A percentile compares a stretch with the other conserved stretches of the same genome.
phyloP scores from a whole-genome alignment of 148 eudicot species.

The Chenopodium formosanum region DNA sequence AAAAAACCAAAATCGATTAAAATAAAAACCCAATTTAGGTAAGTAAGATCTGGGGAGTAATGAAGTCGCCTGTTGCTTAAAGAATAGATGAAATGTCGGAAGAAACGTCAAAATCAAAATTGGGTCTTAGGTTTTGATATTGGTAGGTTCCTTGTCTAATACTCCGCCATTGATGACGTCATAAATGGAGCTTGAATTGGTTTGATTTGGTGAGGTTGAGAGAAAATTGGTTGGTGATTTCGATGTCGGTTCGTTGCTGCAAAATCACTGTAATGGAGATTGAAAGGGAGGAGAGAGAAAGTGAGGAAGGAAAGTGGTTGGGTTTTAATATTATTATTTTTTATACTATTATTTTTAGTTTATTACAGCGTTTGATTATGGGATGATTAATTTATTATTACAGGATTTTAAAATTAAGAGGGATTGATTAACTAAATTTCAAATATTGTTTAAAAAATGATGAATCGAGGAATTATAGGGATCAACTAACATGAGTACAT shows the following conservation, averaged over 20 bases:
- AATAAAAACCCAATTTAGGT: neutral
- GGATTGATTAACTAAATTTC: no score
- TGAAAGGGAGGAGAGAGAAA: neutral
- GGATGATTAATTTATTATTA: no score
- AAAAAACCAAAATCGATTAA: neutral
- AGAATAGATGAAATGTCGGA: conserved; percentile 33
- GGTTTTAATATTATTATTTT: no score
- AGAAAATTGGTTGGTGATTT: neutral
- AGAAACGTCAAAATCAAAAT: conserved; percentile 29
- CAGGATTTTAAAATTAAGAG: no score
- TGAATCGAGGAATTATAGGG: no score
- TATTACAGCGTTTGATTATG: no score
- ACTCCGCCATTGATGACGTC: conserved; percentile 28
- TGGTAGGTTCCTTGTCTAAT: conserved; percentile 12
- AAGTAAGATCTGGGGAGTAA: conserved; percentile 17
- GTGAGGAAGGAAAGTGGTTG: neutral
- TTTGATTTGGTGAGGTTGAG: neutral
- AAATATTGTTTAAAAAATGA: no score
- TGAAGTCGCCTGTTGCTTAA: conserved; percentile 37
- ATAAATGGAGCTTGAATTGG: neutral
- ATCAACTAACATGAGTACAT: no score
- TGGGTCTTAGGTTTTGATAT: neutral
- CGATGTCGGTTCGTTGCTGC: neutral
- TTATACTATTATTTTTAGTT: no score
- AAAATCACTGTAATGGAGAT: neutral